Percentiles rank a stretch among this genome's conserved stretches.
These are phyloP conservation scores for Colletotrichum higginsianum DNA, from an alignment of 2,329 filamentous ascomycete genomes.

Conservation along the genomic window DNA sequence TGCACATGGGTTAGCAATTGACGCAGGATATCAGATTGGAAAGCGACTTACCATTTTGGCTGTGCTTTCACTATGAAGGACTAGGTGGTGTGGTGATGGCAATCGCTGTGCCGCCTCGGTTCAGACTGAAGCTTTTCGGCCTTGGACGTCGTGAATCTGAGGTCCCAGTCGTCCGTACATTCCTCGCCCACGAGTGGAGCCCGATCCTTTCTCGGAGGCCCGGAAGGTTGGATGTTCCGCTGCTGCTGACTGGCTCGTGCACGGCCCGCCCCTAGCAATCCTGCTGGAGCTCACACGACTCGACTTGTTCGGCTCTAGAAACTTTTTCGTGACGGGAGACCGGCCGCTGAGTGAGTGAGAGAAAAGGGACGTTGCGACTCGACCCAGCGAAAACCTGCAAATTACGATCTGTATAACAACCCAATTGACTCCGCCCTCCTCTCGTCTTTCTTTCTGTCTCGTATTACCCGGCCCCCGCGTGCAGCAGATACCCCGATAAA, in stretches of 20 bases:
- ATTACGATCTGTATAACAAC: conserved; percentile 45
- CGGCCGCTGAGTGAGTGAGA: conserved; percentile 30
- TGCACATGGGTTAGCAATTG: conserved; percentile 60
- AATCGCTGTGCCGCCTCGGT: conserved; percentile 45
- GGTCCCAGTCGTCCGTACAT: conserved; percentile 27
- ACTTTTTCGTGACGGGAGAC: conserved; percentile 51
- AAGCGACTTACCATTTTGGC: conserved; percentile 70
- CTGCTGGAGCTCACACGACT: conserved; percentile 53
- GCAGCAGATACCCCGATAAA: conserved; percentile 16
- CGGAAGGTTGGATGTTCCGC: conserved; percentile 38
- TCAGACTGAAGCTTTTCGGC: conserved; percentile 33
- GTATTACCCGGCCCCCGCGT: not conserved
- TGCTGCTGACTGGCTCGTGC: conserved; percentile 25
- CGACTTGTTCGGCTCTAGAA: conserved; percentile 50
- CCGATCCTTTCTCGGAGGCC: conserved; percentile 18
- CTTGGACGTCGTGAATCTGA: conserved; percentile 38
- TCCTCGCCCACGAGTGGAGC: conserved; percentile 28
- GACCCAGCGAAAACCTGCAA: conserved; percentile 56
- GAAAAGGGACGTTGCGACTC: conserved; percentile 29
- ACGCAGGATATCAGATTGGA: not conserved
- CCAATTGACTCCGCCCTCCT: conserved; percentile 26
- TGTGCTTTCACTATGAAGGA: conserved; percentile 52
- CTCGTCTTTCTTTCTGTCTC: conserved; percentile 8
- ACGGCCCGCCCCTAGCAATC: conserved; percentile 28
- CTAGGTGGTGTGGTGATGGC: conserved; percentile 40